Percentiles rank a stretch among this genome's conserved stretches.
Evolutionary conservation across 192 early-diverging fungal genomes (phyloP).

Genomic region (Cetraspora pellucida): DNA sequence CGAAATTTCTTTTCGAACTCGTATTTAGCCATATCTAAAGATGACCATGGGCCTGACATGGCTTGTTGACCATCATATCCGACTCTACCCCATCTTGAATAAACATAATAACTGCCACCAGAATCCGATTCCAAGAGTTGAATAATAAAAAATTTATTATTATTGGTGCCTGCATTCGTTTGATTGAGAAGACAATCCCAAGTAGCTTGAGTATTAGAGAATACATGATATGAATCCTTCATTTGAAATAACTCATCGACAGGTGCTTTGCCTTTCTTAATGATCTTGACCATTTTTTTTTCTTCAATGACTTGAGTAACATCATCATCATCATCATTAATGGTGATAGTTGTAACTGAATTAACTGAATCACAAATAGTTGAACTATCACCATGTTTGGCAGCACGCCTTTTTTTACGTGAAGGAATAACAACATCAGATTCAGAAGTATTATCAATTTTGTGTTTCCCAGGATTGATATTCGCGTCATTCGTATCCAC

Average conservation of each 20-base stretch:
- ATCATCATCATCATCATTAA: background rate
- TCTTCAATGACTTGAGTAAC: slow-evolving; percentile 36
- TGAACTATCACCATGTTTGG: background rate
- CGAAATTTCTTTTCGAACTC: slow-evolving; percentile 68
- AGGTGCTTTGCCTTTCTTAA: slow-evolving; percentile 38
- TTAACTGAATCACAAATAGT: background rate
- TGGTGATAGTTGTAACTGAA: background rate
- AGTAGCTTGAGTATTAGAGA: slow-evolving; percentile 36
- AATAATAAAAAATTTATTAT: slow-evolving; percentile 77
- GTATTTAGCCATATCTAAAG: slow-evolving; percentile 41
- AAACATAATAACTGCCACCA: slow-evolving; percentile 48
- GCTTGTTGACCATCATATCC: slow-evolving; percentile 63
- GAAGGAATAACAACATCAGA: background rate
- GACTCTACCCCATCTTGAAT: slow-evolving; percentile 76
- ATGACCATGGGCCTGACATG: slow-evolving; percentile 17
- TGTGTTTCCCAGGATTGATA: background rate
- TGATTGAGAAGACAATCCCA: slow-evolving; percentile 71
- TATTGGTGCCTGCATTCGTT: slow-evolving; percentile 66
- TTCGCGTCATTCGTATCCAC: slow-evolving; percentile 4
- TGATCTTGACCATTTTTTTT: slow-evolving; percentile 25
- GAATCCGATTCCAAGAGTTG: slow-evolving; percentile 51
- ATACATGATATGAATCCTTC: slow-evolving; percentile 33
- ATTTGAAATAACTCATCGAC: slow-evolving; percentile 35
- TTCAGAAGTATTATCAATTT: background rate
- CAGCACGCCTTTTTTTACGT: background rate